Evolutionary conservation across 306 rosid genomes (phyloP).

Genomic region (Mucuna pruriens): DNA sequence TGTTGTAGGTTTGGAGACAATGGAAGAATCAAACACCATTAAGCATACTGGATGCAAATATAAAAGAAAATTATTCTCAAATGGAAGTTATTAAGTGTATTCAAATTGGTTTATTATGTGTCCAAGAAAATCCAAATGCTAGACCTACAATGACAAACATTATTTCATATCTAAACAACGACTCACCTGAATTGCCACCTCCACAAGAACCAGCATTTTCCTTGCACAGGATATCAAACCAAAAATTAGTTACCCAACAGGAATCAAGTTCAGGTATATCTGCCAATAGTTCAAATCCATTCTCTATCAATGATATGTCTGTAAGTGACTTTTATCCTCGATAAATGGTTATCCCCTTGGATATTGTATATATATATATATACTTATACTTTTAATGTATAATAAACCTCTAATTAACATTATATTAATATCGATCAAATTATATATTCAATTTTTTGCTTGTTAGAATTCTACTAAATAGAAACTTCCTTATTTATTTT

Average conservation of each 20-base stretch:
- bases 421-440: no score
- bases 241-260: background rate
- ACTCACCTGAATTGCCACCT: conserved; percentile 28
- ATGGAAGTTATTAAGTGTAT: conserved; percentile 38
- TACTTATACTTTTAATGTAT: no score
- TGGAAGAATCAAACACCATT: conserved; percentile 42
- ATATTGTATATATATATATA: no score
- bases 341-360: no score
- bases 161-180: conserved; percentile 36
- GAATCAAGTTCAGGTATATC: background rate
- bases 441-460: no score
- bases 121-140: conserved; percentile 43
- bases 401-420: no score
- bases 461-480: no score
- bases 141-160: conserved; percentile 52
- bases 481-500: no score
- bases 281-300: background rate
- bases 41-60: conserved; percentile 44
- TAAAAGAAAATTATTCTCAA: conserved; percentile 15
- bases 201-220: conserved; percentile 44
- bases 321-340: conserved; percentile 29
- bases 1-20: conserved; percentile 46
- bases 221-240: background rate
- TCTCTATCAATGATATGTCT: no score
- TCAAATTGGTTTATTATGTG: conserved; percentile 53